Evolutionary conservation across 805 yeast species (phyloP).

Genomic region (Sugiyamaella qingdaonensis): DNA sequence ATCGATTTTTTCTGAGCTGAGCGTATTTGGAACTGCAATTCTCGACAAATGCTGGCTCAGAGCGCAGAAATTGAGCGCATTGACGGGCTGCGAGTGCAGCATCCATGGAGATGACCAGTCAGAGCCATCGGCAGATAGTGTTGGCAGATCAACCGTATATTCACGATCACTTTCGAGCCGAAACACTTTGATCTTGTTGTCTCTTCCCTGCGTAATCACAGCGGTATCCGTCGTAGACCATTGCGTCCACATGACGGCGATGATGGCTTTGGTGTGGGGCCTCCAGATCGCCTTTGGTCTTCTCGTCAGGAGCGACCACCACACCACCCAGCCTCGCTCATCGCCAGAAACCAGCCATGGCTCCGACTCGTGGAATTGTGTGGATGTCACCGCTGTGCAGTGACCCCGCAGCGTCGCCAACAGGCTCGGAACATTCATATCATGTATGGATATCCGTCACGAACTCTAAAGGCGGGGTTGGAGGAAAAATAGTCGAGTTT

Average conservation of each 20-base stretch:
- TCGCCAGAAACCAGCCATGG: conserved; percentile 52
- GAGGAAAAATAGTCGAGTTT: neutral
- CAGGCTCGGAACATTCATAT: neutral
- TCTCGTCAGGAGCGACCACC: conserved; percentile 60
- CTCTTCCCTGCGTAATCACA: conserved; percentile 63
- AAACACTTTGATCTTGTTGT: conserved; percentile 42
- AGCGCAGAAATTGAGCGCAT: conserved; percentile 67
- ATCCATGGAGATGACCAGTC: conserved; percentile 31
- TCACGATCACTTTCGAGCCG: conserved; percentile 19
- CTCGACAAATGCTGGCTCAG: conserved; percentile 42
- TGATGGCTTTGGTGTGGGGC: conserved; percentile 51
- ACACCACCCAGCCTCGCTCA: conserved; percentile 54
- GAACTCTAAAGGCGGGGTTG: neutral
- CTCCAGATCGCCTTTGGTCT: conserved; percentile 56
- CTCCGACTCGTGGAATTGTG: conserved; percentile 30
- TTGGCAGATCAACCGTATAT: conserved; percentile 39
- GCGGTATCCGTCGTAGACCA: conserved; percentile 16
- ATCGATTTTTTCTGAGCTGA: conserved; percentile 61
- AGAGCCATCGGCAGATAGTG: conserved; percentile 18
- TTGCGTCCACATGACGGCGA: conserved; percentile 44
- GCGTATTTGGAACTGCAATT: conserved; percentile 59
- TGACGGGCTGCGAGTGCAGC: conserved; percentile 57
- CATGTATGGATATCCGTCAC: neutral
- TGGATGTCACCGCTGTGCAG: conserved; percentile 28
- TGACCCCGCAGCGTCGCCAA: conserved; percentile 37